A percentile compares a stretch with the other conserved stretches of the same genome.
phyloP scores from a whole-genome alignment of 768 basidiomycete species.

The Aureoboletus auriporus region DNA sequence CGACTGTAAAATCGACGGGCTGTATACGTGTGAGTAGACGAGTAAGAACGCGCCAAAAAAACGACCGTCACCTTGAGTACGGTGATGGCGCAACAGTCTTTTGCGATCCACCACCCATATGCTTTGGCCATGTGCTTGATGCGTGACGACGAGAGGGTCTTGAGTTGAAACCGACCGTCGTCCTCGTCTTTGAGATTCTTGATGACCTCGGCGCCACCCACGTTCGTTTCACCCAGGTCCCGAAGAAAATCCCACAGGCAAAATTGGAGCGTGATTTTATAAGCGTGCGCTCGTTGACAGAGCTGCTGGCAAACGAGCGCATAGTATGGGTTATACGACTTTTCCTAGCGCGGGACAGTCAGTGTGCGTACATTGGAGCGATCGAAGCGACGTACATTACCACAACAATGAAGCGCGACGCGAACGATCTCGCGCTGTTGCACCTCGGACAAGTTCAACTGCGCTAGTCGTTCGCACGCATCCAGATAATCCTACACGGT shows the following conservation, averaged over 20 bases:
- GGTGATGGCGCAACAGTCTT: constrained; percentile 67
- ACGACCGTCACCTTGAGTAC: constrained; percentile 72
- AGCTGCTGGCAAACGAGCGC: constrained; percentile 84
- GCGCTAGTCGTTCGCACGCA: constrained; percentile 85
- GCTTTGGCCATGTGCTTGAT: constrained; percentile 74
- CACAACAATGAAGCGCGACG: constrained; percentile 88
- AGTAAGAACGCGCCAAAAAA: not conserved
- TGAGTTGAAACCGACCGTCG: constrained; percentile 41
- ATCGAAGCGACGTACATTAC: constrained; percentile 56
- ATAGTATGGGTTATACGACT: constrained; percentile 93
- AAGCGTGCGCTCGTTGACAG: constrained; percentile 71
- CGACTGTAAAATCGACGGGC: constrained; percentile 83
- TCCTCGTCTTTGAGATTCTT: constrained; percentile 54
- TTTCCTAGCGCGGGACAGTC: constrained; percentile 49
- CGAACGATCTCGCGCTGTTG: constrained; percentile 96
- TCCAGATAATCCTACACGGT: constrained; percentile 86
- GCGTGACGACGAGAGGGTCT: constrained; percentile 53
- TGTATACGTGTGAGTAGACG: constrained; percentile 25
- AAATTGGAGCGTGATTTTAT: constrained; percentile 92
- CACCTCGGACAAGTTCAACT: constrained; percentile 77
- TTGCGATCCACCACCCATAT: constrained; percentile 92
- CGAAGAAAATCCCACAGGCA: constrained; percentile 96
- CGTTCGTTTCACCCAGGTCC: constrained; percentile 77
- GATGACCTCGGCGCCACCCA: constrained; percentile 76
- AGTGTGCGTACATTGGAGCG: not conserved